Evolutionary conservation across 1,284 basidiomycete genomes (phyloP).

Genomic region (Irpex sp.): DNA sequence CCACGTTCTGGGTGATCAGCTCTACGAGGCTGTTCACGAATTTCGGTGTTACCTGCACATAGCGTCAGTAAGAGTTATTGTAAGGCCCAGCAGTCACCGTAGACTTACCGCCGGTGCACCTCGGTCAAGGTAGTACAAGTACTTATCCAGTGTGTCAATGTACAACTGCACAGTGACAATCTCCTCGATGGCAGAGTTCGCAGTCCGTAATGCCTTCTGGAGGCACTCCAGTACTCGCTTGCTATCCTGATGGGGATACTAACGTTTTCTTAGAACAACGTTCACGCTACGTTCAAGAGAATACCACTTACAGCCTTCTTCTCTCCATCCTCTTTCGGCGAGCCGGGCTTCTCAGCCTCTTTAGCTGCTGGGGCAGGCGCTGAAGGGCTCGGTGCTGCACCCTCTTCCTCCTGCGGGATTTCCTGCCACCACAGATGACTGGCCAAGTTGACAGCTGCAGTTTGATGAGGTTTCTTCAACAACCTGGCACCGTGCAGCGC

Average conservation of each 20-base stretch:
- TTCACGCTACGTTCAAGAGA: not conserved
- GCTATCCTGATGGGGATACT: slow-evolving; percentile 90
- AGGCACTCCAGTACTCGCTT: slow-evolving; percentile 94
- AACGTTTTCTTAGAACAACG: not conserved
- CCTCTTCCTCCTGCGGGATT: slow-evolving; percentile 37
- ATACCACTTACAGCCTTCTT: slow-evolving; percentile 53
- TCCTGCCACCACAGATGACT: slow-evolving; percentile 98
- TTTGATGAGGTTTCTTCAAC: slow-evolving; percentile 95
- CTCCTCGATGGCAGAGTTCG: slow-evolving; percentile 91
- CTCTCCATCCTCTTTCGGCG: slow-evolving; percentile 44
- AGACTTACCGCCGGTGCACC: slow-evolving; percentile 79
- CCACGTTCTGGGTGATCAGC: slow-evolving; percentile 87
- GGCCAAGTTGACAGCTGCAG: slow-evolving; percentile 88
- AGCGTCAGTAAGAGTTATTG: slow-evolving; percentile 8
- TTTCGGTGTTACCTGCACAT: slow-evolving; percentile 77
- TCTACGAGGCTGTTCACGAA: slow-evolving; percentile 94
- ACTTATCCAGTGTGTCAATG: slow-evolving; percentile 90
- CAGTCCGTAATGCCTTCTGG: slow-evolving; percentile 91
- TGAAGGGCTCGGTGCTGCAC: slow-evolving; percentile 7
- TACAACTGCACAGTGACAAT: slow-evolving; percentile 93
- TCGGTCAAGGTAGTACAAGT: slow-evolving; percentile 91
- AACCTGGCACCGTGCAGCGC: slow-evolving; percentile 91
- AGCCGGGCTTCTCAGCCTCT: slow-evolving; percentile 31
- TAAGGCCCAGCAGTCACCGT: not conserved
- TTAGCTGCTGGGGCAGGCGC: slow-evolving; percentile 22